Percentiles rank a stretch among this genome's conserved stretches.
phyloP scores from a whole-genome alignment of 2,329 filamentous ascomycete genomes.

The Xylariaceae sp. region DNA sequence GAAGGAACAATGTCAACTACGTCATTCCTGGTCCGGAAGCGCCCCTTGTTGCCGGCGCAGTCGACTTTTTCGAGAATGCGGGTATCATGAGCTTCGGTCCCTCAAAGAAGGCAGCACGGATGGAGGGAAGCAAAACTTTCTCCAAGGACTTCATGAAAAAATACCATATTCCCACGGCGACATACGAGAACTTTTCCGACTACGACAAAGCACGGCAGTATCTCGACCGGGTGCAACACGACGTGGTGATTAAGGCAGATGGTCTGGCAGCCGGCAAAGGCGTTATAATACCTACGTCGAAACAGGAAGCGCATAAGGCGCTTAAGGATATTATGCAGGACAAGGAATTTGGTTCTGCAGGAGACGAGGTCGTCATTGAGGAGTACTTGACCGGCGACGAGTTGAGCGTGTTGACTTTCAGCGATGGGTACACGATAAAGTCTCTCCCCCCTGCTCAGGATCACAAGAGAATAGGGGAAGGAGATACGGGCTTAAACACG shows the following conservation, averaged over 20 bases:
- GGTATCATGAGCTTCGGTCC: conserved; percentile 87
- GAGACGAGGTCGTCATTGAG: conserved; percentile 91
- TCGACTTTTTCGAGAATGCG: conserved; percentile 74
- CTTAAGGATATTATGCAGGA: conserved; percentile 90
- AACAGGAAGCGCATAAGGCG: conserved; percentile 79
- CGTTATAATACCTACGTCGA: conserved; percentile 82
- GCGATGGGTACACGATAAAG: conserved; percentile 82
- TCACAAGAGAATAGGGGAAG: conserved; percentile 93
- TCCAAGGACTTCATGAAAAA: conserved; percentile 97
- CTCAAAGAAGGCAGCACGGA: conserved; percentile 76
- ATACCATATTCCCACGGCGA: conserved; percentile 86
- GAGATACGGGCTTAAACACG: conserved; percentile 88
- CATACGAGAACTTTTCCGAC: conserved; percentile 84
- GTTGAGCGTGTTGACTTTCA: conserved; percentile 87
- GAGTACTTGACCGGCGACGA: conserved; percentile 92
- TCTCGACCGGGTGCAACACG: conserved; percentile 69
- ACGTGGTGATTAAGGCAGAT: conserved; percentile 90
- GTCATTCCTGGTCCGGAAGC: conserved; percentile 91
- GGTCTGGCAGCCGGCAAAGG: conserved; percentile 94
- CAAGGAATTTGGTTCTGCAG: conserved; percentile 82
- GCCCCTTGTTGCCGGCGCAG: conserved; percentile 89
- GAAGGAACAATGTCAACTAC: conserved; percentile 74
- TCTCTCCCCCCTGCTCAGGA: conserved; percentile 91
- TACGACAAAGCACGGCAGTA: conserved; percentile 75
- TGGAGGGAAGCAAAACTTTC: conserved; percentile 97